Evolutionary conservation across 1,284 basidiomycete species (phyloP).

Genomic region (Ustilago trichophora): DNA sequence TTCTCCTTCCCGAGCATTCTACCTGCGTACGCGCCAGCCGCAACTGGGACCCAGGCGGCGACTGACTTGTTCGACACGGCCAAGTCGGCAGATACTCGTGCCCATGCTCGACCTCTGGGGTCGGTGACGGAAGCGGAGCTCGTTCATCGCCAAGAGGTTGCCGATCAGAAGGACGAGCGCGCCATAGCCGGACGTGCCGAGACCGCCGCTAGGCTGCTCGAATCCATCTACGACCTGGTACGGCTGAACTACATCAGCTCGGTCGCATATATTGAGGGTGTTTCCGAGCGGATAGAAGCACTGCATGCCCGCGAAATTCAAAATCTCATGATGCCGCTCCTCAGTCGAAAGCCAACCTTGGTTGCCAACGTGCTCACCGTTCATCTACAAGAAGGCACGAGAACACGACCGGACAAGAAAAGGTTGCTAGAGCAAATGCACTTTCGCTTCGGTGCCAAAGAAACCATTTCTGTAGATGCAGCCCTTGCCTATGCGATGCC

Average conservation of each 20-base stretch:
- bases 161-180: constrained; percentile 6
- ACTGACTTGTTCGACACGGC: constrained; percentile 9
- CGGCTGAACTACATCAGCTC: constrained; percentile 7
- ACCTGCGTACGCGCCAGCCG: constrained; percentile 10
- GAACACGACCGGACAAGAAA: constrained; percentile 13
- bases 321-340: constrained; percentile 19
- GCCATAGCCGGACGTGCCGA: constrained; percentile 21
- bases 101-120: constrained; percentile 15
- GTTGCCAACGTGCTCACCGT: constrained; percentile 13
- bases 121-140: constrained; percentile 29
- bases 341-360: constrained; percentile 4
- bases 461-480: neutral
- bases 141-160: constrained; percentile 18
- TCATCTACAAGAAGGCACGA: constrained; percentile 8
- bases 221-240: constrained; percentile 17
- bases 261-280: constrained; percentile 19
- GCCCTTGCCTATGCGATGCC: constrained; percentile 21
- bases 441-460: neutral
- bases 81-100: constrained; percentile 1
- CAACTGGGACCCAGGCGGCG: neutral
- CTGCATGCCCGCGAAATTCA: constrained; percentile 11
- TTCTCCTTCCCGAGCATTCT: constrained; percentile 31
- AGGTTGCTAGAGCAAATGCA: neutral
- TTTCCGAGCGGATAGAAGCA: constrained; percentile 22
- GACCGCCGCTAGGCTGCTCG: constrained; percentile 21